A percentile compares a stretch with the other conserved stretches of the same genome.
These are phyloP conservation scores for Diaporthe destruens DNA, from an alignment of 2,329 filamentous ascomycete genomes.

Conservation along the genomic window DNA sequence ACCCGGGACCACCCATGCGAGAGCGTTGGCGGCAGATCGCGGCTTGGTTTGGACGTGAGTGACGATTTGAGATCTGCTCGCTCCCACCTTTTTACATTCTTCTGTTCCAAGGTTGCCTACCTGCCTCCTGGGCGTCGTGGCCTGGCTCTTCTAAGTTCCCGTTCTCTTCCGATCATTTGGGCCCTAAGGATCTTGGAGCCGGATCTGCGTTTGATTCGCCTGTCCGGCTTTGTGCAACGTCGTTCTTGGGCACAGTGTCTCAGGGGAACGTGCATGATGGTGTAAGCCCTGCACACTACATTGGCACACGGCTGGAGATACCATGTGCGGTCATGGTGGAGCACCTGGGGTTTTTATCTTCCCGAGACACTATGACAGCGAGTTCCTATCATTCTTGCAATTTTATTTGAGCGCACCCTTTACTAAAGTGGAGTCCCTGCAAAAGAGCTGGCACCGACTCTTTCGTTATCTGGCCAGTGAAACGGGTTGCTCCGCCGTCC, in stretches of 20 bases:
- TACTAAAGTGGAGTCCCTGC: background rate
- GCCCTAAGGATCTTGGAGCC: background rate
- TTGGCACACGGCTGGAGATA: conserved; percentile 35
- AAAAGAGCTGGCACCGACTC: background rate
- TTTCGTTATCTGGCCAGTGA: background rate
- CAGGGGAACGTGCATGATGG: conserved; percentile 20
- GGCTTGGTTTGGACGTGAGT: conserved; percentile 50
- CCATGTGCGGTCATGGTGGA: conserved; percentile 30
- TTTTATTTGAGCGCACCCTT: background rate
- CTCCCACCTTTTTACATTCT: background rate
- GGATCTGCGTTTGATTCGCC: background rate
- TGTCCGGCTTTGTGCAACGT: conserved; percentile 14
- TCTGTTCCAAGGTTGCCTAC: too few species aligned
- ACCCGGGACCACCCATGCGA: conserved; percentile 47
- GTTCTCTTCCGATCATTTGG: conserved; percentile 6
- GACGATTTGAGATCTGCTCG: conserved; percentile 40
- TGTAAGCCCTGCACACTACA: background rate
- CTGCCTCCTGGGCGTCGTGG: too few species aligned
- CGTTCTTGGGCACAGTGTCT: conserved; percentile 25
- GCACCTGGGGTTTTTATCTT: conserved; percentile 6
- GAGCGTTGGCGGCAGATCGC: conserved; percentile 51
- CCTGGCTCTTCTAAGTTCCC: background rate
- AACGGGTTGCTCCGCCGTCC: conserved; percentile 3
- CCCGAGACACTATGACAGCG: conserved; percentile 37
- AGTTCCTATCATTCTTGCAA: background rate